These are phyloP conservation scores for Daldinia bambusicola DNA, from an alignment of 495 filamentous ascomycete genomes.

Conservation along the genomic window DNA sequence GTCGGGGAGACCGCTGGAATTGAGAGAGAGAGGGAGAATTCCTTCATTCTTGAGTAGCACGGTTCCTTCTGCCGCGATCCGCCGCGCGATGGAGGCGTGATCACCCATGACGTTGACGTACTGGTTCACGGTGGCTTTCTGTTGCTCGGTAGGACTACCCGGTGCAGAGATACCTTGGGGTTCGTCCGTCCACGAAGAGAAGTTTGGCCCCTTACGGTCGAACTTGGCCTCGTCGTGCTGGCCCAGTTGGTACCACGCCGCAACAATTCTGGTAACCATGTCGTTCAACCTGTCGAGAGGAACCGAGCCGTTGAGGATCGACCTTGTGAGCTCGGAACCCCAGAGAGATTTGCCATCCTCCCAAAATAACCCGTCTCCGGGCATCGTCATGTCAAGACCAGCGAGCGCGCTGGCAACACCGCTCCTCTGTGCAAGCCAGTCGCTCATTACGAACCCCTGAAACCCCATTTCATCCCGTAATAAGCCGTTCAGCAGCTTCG, in stretches of 20 bases:
- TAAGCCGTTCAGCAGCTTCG: slow-evolving; percentile 90
- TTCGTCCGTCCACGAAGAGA: slow-evolving; percentile 88
- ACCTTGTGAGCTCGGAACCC: slow-evolving; percentile 79
- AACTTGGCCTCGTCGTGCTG: slow-evolving; percentile 78
- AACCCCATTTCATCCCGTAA: slow-evolving; percentile 95
- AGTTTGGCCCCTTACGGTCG: slow-evolving; percentile 81
- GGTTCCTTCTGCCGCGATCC: slow-evolving; percentile 84
- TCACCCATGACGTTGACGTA: slow-evolving; percentile 78
- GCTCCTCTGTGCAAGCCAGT: slow-evolving; percentile 90
- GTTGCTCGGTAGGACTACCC: slow-evolving; percentile 66
- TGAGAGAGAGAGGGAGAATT: slow-evolving; percentile 58
- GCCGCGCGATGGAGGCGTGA: slow-evolving; percentile 74
- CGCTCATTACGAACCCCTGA: slow-evolving; percentile 91
- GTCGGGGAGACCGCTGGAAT: not conserved
- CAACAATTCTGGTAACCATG: slow-evolving; percentile 92
- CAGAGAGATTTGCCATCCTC: slow-evolving; percentile 80
- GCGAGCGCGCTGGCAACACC: slow-evolving; percentile 83
- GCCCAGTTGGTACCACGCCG: slow-evolving; percentile 89
- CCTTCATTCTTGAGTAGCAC: slow-evolving; percentile 85
- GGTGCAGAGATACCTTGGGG: slow-evolving; percentile 70
- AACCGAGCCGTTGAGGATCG: slow-evolving; percentile 83
- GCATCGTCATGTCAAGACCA: slow-evolving; percentile 95
- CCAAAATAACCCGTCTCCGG: slow-evolving; percentile 86
- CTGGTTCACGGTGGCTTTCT: slow-evolving; percentile 74
- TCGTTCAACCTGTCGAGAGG: slow-evolving; percentile 88